A percentile compares a stretch with the other conserved stretches of the same genome.
Evolutionary conservation across 306 rosid species (phyloP).

Genomic region (Mimosa bimucronata): DNA sequence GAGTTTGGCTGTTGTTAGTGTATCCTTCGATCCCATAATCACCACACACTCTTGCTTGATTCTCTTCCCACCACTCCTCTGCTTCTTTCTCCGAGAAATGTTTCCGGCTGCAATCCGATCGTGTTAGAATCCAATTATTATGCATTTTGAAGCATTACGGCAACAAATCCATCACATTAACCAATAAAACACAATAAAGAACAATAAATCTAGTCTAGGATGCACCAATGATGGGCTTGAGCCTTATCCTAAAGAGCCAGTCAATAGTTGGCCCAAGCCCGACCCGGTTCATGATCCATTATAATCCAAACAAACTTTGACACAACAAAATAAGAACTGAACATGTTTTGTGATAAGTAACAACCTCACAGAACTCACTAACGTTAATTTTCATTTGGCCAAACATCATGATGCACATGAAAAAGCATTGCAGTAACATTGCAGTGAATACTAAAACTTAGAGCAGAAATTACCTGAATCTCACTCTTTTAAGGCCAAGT

Average conservation of each 20-base stretch:
- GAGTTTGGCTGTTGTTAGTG: conserved; percentile 43
- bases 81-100: conserved; percentile 72
- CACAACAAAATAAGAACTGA: neutral
- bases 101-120: conserved; percentile 59
- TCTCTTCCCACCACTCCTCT: conserved; percentile 86
- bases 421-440: neutral
- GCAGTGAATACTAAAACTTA: neutral
- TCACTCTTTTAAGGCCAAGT: conserved; percentile 72
- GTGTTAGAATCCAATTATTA: neutral
- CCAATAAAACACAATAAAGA: neutral
- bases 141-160: neutral
- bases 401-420: neutral
- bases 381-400: too few relatives aligned
- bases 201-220: neutral
- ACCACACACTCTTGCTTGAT: conserved; percentile 60
- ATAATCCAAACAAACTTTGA: neutral
- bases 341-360: neutral
- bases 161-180: neutral
- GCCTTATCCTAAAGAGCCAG: neutral
- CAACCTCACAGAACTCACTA: neutral
- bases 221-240: neutral
- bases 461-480: conserved; percentile 63
- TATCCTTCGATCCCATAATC: conserved; percentile 74
- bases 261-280: neutral
- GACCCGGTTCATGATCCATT: neutral